Base-by-base conservation (phyloP, 2,329 filamentous ascomycete genomes). In the Hypoxylon sp. region DNA sequence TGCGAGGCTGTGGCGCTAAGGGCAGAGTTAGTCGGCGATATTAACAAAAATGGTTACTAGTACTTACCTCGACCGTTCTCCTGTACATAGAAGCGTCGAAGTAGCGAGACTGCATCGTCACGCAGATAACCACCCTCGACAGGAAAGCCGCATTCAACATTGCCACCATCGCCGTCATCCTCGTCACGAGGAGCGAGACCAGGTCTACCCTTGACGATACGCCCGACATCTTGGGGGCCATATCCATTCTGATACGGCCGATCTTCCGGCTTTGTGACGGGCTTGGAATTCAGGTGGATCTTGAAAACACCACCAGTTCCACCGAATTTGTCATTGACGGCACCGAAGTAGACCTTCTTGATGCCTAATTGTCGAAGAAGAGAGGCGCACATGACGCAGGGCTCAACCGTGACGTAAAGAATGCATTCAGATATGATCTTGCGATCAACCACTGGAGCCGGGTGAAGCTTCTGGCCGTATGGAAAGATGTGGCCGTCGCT, bases 341-440 rank as follows among this genome's bases (percentile, higher is more conserved):
- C 97, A 3, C 96, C 97, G 79, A 96, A 99, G 80, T 95, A 98
- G 32, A 99, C 96, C 72, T 91, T 91, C 68, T 91, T 89, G 79
- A 99, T 94, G 13, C 90, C 88, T 71, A 97, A 91, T 80, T 99
- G 97, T 56, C 94, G 89, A 55, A 99, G 86, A 58, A 97, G 89
- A 5, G 94, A 97, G 11, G 96, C 96, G 78, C 96, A 99, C 96
- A 99, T 99, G 82, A 99, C 93, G 79, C 96, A 99, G 3, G 96
- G 96, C 81, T 99, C 97, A 59, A 99, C 95, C 0, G 96, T 99
- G 52, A 99, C 96, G 80, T 99, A 99, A 56, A 99, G 88, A 9
- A 90, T 91, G 73, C 86, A 86, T 70, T 94, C 88, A 41, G 83
- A 84, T 72, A 98, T 84, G 69, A 95, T 87, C 11, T 85, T 86